Evolutionary conservation across 495 filamentous ascomycete genomes (phyloP), one percentile per base, ranked within the genome.

Genomic region (Aspergillus nanangensis): DNA sequence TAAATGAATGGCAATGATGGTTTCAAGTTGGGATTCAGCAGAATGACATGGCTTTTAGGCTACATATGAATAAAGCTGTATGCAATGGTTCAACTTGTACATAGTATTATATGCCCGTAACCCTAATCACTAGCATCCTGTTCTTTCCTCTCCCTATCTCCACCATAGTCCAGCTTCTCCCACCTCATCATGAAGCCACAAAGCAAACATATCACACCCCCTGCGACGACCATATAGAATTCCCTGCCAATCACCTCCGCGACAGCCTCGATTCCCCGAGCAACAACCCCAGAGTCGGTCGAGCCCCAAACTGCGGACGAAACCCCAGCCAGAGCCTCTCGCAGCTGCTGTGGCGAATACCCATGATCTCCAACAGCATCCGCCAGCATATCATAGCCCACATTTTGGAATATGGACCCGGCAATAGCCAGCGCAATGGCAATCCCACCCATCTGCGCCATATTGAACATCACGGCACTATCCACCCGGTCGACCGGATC

Each of bases 381-480:
- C 1, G 0, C 8, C 0, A 52, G 17, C 11, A 52, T 10, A 1
- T 19, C 3, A 9, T 29, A 43, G 8, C 49, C 49, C 5, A 52
- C 38, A 34, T 52, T 52, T 44, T 55, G 52, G 22, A 55, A 55
- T 5, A 50, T 43, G 4, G 34, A 34, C 0, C 52, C 47, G 13
- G 52, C 47, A 9, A 50, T 27, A 0, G 44, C 43, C 5, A 50
- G 47, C 2, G 23, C 29, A 2, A 50, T 50, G 0, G 47, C 43
- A 8, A 50, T 44, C 0, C 31, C 33, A 25, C 52, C 47, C 33
- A 48, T 47, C 44, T 55, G 52, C 1, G 44, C 27, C 21, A 50
- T 44, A 15, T 50, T 50, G 21, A 50, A 43, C 10, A 55, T 5
- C 0, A 50, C 22, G 0, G 52, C 47, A 14, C 38, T 44, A 21